Evolutionary conservation across 192 early-diverging fungal species (phyloP).

Genomic region (Coemansia sp.): DNA sequence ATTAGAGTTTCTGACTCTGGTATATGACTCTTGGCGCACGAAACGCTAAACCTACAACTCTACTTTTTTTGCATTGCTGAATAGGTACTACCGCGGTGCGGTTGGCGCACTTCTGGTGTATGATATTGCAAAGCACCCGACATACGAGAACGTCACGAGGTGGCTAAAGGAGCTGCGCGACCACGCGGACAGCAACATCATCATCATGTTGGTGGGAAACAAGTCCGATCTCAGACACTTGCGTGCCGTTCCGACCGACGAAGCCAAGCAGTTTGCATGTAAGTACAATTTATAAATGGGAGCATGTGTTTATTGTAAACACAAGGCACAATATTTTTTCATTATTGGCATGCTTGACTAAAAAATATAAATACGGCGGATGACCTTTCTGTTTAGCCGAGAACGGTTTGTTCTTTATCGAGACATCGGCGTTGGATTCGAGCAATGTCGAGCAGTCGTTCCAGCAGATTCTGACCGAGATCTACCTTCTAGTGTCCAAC

Average conservation of each 20-base stretch:
- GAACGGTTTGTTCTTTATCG: slow-evolving; percentile 95
- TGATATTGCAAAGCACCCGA: slow-evolving; percentile 95
- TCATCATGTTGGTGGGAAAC: slow-evolving; percentile 99
- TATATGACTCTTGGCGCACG: neutral
- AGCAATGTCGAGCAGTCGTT: slow-evolving; percentile 97
- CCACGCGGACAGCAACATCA: slow-evolving; percentile 97
- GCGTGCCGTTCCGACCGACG: slow-evolving; percentile 95
- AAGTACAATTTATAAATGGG: slow-evolving; percentile 23
- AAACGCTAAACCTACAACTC: slow-evolving; percentile 50
- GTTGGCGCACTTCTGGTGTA: slow-evolving; percentile 97
- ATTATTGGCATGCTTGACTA: neutral
- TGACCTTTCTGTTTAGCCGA: slow-evolving; percentile 59
- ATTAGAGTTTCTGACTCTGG: neutral
- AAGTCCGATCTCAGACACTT: slow-evolving; percentile 98
- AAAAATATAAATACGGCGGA: neutral
- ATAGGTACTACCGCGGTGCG: slow-evolving; percentile 94
- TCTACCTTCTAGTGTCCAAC: slow-evolving; percentile 95
- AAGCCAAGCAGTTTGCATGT: slow-evolving; percentile 95
- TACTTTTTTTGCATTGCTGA: slow-evolving; percentile 48
- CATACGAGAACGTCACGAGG: slow-evolving; percentile 94
- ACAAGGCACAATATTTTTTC: neutral
- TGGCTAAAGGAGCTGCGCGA: slow-evolving; percentile 99
- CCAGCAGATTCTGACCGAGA: slow-evolving; percentile 93
- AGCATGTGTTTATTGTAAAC: neutral
- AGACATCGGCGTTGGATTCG: slow-evolving; percentile 96